Base-by-base conservation (phyloP, 345 rosid species). In the Eucalyptus victrix region DNA sequence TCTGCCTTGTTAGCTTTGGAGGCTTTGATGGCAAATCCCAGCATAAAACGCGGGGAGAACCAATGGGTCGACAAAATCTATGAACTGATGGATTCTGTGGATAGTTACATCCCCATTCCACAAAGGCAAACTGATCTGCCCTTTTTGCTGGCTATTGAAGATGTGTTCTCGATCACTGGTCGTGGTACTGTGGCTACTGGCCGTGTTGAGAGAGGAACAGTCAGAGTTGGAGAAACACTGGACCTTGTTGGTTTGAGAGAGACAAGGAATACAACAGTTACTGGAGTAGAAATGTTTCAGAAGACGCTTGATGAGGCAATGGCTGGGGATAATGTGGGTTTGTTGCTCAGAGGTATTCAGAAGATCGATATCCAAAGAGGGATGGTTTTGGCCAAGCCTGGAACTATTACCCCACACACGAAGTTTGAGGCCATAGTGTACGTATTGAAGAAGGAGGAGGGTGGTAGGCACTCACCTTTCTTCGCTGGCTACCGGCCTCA, bases 401-500 rank as follows among this genome's bases (percentile, higher is more conserved):
- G 91, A 37, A 86, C 91, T n/a, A 90, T 90, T 50, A 88, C 88
- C 15, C 91, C 91, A 2, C 91, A 90, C 53, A 90, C 91, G 5
- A 90, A 90, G 89, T 90, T 90, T n/a, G 85, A 47, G 32, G 91
- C 91, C 54, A 90, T 90, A 24, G 91, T 90, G 44, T 90, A 90
- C 60, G 91, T 90, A 72, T 88, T 90, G 90, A 90, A 90, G 89
- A 90, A 90, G 86, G 91, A 90, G 49, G 91, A 90, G 76, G 91
- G 91, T 26, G 91, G 91, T 28, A 88, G 91, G 54, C 89, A 88
- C 88, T 88, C 91, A 6, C 89, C 91, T 13, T 90, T 90, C 89
- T 90, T 90, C 51, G 88, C 91, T 2, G 89, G 91, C 88, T 90
- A 94, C 50, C 91, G 92, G 88, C 95, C 94, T 54, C 94, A 92